Evolutionary conservation across 192 early-diverging fungal genomes (phyloP), one percentile per base, ranked within the genome.

Genomic region (Linnemannia elongata): DNA sequence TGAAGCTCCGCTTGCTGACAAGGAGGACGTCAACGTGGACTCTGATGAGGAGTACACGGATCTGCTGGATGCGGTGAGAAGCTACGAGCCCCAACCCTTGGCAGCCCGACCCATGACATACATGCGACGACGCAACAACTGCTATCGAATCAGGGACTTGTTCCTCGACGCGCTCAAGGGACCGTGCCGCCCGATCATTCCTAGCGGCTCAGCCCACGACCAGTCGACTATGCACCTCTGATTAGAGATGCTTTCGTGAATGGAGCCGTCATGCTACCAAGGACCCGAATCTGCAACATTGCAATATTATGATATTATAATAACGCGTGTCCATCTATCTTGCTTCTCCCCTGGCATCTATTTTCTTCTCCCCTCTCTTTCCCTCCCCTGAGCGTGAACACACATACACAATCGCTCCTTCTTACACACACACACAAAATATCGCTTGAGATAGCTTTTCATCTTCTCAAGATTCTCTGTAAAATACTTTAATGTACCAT

Each of bases 31-130:
- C 0, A 88, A 87, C 27, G 69, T 93, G 57, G 94, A 94, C 63
- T 94, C 94, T 12, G 96, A 97, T 75, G 93, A 93, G 82, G 96
- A 97, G 54, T 92, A 90, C n/a, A 92, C 92, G 49, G 90, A 91
- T 54, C 89, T 97, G 12, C 85, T 96, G 73, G 89, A 91, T 39
- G 94, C 93, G 12, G 91, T 96, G 69, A 89, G 86, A 47, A 90
- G 90, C 77, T 93, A 93, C 47, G 91, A 90, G 15, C 94, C 94
- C 17, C 88, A 81, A 27, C 96, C 96, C 2, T 78, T 97, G 79
- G 95, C 94, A 8, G 79, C 84, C 24, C 83, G 87, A 24, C 83
- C 90, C 6, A 83, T 81, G 78, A 88, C 90, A n/a, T 90, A 93
- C 76, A 86, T 92, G 42, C 88, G 92, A 24, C 87, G 94, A 45